phyloP scores from a whole-genome alignment of 306 rosid genomes.

The Quercus parvula region DNA sequence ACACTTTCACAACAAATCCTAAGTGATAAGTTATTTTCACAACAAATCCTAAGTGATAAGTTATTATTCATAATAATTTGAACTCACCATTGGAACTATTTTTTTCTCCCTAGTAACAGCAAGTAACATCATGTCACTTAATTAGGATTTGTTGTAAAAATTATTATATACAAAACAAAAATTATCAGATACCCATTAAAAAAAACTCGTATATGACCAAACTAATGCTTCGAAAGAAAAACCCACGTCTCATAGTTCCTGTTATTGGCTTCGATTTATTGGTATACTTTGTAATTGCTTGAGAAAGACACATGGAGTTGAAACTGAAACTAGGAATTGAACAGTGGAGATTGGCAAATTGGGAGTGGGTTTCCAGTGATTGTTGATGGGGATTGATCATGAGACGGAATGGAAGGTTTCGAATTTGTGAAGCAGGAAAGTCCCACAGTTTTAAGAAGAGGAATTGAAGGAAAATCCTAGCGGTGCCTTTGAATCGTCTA shows the following conservation, averaged over 20 bases:
- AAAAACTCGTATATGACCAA: not conserved
- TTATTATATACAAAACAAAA: not conserved
- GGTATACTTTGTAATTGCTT: not conserved
- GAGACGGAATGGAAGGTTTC: not conserved
- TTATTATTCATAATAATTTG: no score
- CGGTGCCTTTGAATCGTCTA: not conserved
- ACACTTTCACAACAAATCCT: no score
- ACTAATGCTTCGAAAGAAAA: not conserved
- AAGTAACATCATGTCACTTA: no score
- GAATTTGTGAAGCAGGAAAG: not conserved
- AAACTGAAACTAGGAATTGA: not conserved
- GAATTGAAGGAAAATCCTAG: not conserved
- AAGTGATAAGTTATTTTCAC: no score
- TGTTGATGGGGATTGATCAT: not conserved
- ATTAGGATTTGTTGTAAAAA: no score
- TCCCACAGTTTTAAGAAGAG: not conserved
- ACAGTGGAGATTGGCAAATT: not conserved
- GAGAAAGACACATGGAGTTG: not conserved
- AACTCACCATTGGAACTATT: no score
- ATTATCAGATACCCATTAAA: not conserved
- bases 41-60: no score
- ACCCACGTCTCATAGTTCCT: not conserved
- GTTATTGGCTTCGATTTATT: not conserved
- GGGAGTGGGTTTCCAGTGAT: not conserved
- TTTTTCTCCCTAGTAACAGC: no score